These are phyloP conservation scores for Exophiala calicioides DNA, from an alignment of 2,329 filamentous ascomycete species.

Conservation along the genomic window DNA sequence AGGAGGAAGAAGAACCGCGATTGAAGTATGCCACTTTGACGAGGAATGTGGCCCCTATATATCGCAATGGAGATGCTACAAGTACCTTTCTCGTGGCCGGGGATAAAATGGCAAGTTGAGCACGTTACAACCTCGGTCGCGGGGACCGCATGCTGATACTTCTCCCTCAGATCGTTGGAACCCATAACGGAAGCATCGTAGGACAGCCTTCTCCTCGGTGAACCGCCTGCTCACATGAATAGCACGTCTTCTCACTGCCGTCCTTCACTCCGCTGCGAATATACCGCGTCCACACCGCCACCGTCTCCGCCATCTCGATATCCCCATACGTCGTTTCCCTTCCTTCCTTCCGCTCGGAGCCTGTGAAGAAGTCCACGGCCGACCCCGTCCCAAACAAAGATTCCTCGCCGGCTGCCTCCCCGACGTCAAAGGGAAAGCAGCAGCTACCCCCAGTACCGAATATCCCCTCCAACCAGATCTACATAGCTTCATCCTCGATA, in stretches of 20 bases:
- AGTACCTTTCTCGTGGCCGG: constrained; percentile 87
- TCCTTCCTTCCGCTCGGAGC: constrained; percentile 39
- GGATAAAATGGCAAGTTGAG: constrained; percentile 81
- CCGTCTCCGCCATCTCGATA: constrained; percentile 83
- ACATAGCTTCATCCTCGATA: constrained; percentile 89
- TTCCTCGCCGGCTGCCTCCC: constrained; percentile 49
- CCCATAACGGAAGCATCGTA: constrained; percentile 95
- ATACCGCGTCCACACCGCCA: constrained; percentile 91
- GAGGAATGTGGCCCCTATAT: constrained; percentile 73
- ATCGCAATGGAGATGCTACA: constrained; percentile 92
- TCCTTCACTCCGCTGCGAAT: constrained; percentile 77
- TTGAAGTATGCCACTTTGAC: constrained; percentile 92
- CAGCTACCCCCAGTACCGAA: constrained; percentile 62
- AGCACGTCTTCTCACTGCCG: constrained; percentile 86
- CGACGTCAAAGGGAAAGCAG: constrained; percentile 52
- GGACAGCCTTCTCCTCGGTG: constrained; percentile 39
- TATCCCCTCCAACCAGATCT: constrained; percentile 84
- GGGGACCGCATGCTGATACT: constrained; percentile 1
- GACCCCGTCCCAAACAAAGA: constrained; percentile 37
- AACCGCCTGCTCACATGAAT: constrained; percentile 34
- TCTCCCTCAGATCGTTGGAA: constrained; percentile 72
- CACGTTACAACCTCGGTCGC: background rate
- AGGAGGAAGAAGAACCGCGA: constrained; percentile 89
- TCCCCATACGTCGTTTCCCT: constrained; percentile 76
- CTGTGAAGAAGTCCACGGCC: constrained; percentile 38